Evolutionary conservation across 2,329 filamentous ascomycete species (phyloP).

Genomic region (Xylaria hypoxylon): DNA sequence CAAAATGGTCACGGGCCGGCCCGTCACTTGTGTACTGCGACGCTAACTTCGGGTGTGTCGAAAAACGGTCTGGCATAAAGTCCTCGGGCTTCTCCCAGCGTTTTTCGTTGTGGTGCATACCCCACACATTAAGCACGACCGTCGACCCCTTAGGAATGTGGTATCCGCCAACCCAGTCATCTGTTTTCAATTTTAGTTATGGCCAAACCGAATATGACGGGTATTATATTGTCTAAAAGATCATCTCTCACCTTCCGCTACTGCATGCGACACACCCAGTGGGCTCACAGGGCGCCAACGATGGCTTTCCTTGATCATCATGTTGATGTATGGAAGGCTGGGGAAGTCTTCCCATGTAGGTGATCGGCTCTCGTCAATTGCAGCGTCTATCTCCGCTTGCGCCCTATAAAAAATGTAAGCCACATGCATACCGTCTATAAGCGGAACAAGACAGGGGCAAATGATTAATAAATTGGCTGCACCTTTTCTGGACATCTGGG

Average conservation of each 20-base stretch:
- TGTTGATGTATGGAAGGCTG: slow-evolving; percentile 56
- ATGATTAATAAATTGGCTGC: neutral
- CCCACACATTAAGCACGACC: slow-evolving; percentile 53
- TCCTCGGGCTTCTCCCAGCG: slow-evolving; percentile 45
- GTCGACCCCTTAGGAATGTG: slow-evolving; percentile 55
- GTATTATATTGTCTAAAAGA: too few species aligned
- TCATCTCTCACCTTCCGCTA: slow-evolving; percentile 18
- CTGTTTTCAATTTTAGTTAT: neutral
- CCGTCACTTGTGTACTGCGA: slow-evolving; percentile 51
- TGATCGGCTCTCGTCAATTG: slow-evolving; percentile 52
- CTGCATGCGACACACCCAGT: slow-evolving; percentile 52
- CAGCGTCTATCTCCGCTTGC: slow-evolving; percentile 55
- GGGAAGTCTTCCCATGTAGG: slow-evolving; percentile 55
- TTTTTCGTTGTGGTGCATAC: slow-evolving; percentile 51
- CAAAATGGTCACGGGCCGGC: slow-evolving; percentile 57
- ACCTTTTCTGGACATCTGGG: slow-evolving; percentile 50
- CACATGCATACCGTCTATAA: too few species aligned
- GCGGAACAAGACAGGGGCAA: neutral
- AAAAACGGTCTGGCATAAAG: slow-evolving; percentile 50
- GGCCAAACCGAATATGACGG: too few species aligned
- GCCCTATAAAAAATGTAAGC: slow-evolving; percentile 47
- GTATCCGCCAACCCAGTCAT: slow-evolving; percentile 54
- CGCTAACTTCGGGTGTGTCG: slow-evolving; percentile 49
- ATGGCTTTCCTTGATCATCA: slow-evolving; percentile 56
- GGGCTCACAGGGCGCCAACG: slow-evolving; percentile 56